A percentile compares a stretch with the other conserved stretches of the same genome.
Evolutionary conservation across 305 asterid genomes (phyloP).

Genomic region (Solanum hybrid): DNA sequence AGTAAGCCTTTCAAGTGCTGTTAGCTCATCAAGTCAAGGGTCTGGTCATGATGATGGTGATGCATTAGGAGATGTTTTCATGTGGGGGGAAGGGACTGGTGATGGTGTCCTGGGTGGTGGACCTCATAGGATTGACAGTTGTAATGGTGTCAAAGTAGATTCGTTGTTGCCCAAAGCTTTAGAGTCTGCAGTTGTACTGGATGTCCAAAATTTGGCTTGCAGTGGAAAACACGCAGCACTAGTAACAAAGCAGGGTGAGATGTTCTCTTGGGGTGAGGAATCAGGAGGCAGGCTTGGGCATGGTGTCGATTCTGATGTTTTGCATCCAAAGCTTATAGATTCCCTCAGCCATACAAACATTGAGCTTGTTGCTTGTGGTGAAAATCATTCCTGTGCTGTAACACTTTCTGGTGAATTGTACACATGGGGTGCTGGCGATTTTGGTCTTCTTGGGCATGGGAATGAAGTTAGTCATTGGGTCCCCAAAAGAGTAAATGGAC

Average conservation of each 20-base stretch:
- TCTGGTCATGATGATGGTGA: conserved; percentile 91
- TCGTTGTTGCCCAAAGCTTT: conserved; percentile 69
- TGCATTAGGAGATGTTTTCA: conserved; percentile 82
- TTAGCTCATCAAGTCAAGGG: conserved; percentile 91
- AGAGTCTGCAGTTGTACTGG: conserved; percentile 77
- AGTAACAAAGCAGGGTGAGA: conserved; percentile 84
- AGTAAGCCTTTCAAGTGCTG: conserved; percentile 92
- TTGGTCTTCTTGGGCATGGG: conserved; percentile 86
- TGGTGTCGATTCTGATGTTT: conserved; percentile 82
- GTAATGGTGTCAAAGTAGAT: conserved; percentile 45
- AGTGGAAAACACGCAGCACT: conserved; percentile 69
- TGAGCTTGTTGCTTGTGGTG: conserved; percentile 87
- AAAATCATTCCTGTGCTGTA: conserved; percentile 77
- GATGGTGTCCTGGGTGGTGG: conserved; percentile 81
- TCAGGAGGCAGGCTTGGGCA: conserved; percentile 92
- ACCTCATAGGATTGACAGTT: conserved; percentile 39
- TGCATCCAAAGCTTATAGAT: conserved; percentile 75
- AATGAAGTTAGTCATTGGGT: conserved; percentile 89
- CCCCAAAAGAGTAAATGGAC: conserved; percentile 73
- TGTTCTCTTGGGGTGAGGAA: conserved; percentile 91
- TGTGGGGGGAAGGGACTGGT: conserved; percentile 86
- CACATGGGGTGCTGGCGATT: conserved; percentile 94
- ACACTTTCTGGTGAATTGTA: conserved; percentile 82
- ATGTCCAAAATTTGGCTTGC: conserved; percentile 83
- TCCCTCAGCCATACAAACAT: conserved; percentile 54